Conservation (phyloP, 257 asterid genomes). For the Nicotiana obtusifolia region DNA sequence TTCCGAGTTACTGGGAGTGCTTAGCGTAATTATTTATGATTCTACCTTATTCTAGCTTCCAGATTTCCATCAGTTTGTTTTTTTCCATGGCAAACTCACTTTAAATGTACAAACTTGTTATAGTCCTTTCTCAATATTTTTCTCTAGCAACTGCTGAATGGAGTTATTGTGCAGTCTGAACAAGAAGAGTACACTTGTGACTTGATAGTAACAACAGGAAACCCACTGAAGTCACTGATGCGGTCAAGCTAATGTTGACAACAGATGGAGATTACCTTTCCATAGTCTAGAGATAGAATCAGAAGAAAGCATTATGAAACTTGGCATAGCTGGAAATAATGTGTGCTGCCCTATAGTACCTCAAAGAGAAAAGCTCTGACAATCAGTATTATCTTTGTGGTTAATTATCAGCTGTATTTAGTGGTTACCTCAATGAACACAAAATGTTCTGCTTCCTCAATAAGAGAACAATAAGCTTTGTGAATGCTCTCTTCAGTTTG, state of each 20-base stretch:
- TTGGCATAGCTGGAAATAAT: neutral
- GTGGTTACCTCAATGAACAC: slow-evolving; percentile 71
- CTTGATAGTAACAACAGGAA: neutral
- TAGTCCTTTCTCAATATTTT: neutral
- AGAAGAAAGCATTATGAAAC: neutral
- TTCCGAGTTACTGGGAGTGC: neutral
- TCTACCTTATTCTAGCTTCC: neutral
- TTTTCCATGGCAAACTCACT: neutral
- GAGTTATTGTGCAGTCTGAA: neutral
- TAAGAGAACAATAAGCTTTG: slow-evolving; percentile 81
- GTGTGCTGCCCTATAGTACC: neutral
- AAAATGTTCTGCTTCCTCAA: slow-evolving; percentile 81
- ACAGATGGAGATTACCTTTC: neutral
- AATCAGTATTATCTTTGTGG: neutral
- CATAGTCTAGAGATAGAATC: neutral
- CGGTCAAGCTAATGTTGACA: neutral
- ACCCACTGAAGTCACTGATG: neutral
- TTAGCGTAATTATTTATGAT: neutral
- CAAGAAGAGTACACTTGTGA: neutral
- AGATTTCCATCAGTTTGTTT: neutral
- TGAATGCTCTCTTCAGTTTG: slow-evolving; percentile 98
- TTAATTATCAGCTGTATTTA: neutral
- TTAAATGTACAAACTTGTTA: neutral
- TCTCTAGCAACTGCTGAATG: neutral
- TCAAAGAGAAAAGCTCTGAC: neutral